Base-by-base conservation (phyloP, 441 rosid species). In the Gossypium davidsonii region DNA sequence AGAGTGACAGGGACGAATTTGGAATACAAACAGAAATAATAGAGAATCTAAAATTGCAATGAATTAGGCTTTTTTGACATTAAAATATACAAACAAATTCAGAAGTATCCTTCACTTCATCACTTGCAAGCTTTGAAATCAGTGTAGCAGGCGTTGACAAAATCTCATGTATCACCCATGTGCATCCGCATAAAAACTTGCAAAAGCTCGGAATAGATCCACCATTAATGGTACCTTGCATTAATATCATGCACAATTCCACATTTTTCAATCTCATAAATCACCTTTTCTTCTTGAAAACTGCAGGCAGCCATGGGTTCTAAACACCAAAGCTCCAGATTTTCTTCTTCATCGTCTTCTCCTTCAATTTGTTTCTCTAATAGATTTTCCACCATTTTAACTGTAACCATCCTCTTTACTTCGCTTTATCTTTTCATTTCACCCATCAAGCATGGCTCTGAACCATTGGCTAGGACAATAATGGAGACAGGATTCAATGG, bases 371-470 rank as follows among this genome's bases (percentile, higher is more conserved):
- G 83, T 49, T 21, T 63, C 23, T 57, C 81, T 66, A 3, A 74
- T 52, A 85, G 74, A 72, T 79, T 17, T 65, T 76, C 85, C 60
- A 75, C 85, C 15, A 60, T 85, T 64, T 25, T 48, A 61, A 74
- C 74, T 17, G 6, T 69, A 60, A 56, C 79, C 59, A 39, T 87
- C 55, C 58, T 85, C 69, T 74, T 74, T 48, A 76, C 81, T 48
- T 85, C 91, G 34, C 61, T 80, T 63, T 82, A 78, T 56, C 70
- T 85, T 78, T 78, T 82, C 80, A 49, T 86, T 70, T 80, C 79
- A 7, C 73, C 79, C 4, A 26, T 81, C 25, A 42, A 58, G 0
- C 72, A 67, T 37, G n/a, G 70, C 0, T 74, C 73, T 0, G 76
- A 76, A 23, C 66, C 76, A 0, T 34, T 52, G 3, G 6, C 14